Conservation (phyloP, 2,329 filamentous ascomycete species). For the Sphaerulina vaccinii region DNA sequence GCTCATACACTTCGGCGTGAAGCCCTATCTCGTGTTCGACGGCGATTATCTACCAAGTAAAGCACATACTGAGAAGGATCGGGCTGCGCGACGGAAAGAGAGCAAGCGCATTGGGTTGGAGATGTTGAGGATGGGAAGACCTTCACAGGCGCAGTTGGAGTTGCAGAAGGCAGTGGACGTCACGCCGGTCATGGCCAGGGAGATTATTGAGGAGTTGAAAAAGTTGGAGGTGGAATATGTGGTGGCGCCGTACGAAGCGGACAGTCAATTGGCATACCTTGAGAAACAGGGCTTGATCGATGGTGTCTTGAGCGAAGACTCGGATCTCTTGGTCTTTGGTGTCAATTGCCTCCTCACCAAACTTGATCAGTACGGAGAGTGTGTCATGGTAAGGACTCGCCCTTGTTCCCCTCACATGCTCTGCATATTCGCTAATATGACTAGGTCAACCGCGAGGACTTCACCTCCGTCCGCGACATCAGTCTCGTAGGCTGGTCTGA, state of each 20-base stretch:
- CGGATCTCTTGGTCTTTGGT: conserved; percentile 91
- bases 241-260: conserved; percentile 95
- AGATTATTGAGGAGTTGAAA: conserved; percentile 89
- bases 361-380: conserved; percentile 88
- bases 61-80: conserved; percentile 75
- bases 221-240: conserved; percentile 76
- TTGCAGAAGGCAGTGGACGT: conserved; percentile 95
- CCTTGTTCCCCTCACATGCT: too few species aligned
- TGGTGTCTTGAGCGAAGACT: conserved; percentile 94
- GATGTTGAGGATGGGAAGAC: conserved; percentile 76
- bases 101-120: conserved; percentile 74
- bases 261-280: conserved; percentile 93
- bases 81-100: conserved; percentile 72
- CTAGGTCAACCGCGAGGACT: conserved; percentile 75
- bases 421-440: neutral
- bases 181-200: conserved; percentile 90
- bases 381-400: conserved; percentile 63
- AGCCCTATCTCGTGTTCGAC: conserved; percentile 94
- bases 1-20: conserved; percentile 89
- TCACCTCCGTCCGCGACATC: conserved; percentile 82
- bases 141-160: conserved; percentile 75
- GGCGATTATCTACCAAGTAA: conserved; percentile 95
- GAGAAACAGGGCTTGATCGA: conserved; percentile 80
- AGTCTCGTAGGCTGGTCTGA: conserved; percentile 91
- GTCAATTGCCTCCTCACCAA: conserved; percentile 89